Conservation (phyloP, 2,329 filamentous ascomycete genomes). For the Chlorencoelia australis region DNA sequence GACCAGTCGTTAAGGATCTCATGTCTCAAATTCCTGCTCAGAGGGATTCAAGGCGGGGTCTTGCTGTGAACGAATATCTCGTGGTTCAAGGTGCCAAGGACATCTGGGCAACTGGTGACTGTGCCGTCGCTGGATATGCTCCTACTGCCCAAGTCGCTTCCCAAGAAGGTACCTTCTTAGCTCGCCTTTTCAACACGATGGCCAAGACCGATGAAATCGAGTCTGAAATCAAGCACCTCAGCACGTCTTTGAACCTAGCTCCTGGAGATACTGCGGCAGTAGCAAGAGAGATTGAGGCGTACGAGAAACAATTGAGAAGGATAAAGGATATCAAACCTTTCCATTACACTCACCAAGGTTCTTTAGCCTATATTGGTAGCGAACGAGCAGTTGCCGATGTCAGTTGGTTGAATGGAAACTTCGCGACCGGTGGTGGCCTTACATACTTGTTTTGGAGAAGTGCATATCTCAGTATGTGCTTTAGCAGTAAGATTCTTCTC, state of each 20-base stretch:
- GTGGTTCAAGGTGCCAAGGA: constrained; percentile 96
- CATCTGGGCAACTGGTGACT: constrained; percentile 97
- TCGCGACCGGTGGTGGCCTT: constrained; percentile 84
- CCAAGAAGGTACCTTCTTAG: constrained; percentile 92
- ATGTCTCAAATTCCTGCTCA: constrained; percentile 89
- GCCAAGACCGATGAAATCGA: constrained; percentile 85
- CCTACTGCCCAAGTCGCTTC: constrained; percentile 94
- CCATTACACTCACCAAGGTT: constrained; percentile 96
- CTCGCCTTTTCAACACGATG: constrained; percentile 97
- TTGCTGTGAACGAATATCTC: constrained; percentile 96
- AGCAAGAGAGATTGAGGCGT: constrained; percentile 66
- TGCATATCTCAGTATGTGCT: constrained; percentile 99
- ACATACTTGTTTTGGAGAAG: constrained; percentile 98
- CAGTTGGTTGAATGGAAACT: constrained; percentile 92
- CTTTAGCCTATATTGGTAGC: constrained; percentile 92
- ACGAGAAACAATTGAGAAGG: constrained; percentile 78
- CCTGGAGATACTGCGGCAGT: constrained; percentile 56
- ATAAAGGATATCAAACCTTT: constrained; percentile 96
- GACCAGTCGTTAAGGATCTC: constrained; percentile 80
- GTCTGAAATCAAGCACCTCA: constrained; percentile 60
- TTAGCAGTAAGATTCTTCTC: constrained; percentile 69
- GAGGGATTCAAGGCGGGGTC: constrained; percentile 86
- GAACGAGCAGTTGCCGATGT: constrained; percentile 97
- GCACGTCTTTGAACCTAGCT: constrained; percentile 48
- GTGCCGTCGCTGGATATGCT: constrained; percentile 92